Conservation (phyloP, 2,329 filamentous ascomycete genomes). For the Fusarium nurragi region DNA sequence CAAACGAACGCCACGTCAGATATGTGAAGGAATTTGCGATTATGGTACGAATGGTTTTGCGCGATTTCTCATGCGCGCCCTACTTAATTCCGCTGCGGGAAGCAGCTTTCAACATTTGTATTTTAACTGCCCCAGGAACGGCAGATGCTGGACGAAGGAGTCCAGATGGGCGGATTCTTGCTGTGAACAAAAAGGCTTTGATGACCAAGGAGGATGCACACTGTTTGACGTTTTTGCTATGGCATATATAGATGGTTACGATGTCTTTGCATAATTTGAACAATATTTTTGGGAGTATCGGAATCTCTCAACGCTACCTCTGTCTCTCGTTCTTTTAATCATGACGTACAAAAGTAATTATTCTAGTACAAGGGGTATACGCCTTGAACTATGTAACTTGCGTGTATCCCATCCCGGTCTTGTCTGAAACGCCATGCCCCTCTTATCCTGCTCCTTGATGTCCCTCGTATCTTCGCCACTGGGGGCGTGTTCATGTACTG, state of each 20-base stretch:
- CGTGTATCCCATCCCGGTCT: slow-evolving; percentile 1
- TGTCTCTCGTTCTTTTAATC: slow-evolving; percentile 7
- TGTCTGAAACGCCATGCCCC: slow-evolving; percentile 20
- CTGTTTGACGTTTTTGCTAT: slow-evolving; percentile 14
- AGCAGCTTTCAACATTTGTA: slow-evolving; percentile 25
- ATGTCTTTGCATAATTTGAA: slow-evolving; percentile 34
- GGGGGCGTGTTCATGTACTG: slow-evolving; percentile 27
- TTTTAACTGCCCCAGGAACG: slow-evolving; percentile 18
- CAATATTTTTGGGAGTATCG: slow-evolving; percentile 8
- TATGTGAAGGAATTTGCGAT: slow-evolving; percentile 7
- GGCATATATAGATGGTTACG: slow-evolving; percentile 35
- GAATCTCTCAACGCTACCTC: slow-evolving; percentile 9
- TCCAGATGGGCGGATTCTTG: slow-evolving; percentile 32
- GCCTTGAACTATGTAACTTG: slow-evolving; percentile 5
- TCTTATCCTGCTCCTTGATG: background rate
- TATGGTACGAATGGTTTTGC: background rate
- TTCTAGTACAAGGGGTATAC: slow-evolving; percentile 27
- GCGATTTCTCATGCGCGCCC: slow-evolving; percentile 17
- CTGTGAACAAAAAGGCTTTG: slow-evolving; percentile 14
- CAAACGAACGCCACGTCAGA: slow-evolving; percentile 11
- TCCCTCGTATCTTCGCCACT: slow-evolving; percentile 7
- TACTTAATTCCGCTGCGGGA: slow-evolving; percentile 25
- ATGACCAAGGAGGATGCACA: slow-evolving; percentile 22
- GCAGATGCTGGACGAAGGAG: slow-evolving; percentile 8
- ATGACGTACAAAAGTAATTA: slow-evolving; percentile 33